These are phyloP conservation scores for Stephania cephalantha DNA, from an alignment of 164 flowering plant genomes.

Conservation along the genomic window DNA sequence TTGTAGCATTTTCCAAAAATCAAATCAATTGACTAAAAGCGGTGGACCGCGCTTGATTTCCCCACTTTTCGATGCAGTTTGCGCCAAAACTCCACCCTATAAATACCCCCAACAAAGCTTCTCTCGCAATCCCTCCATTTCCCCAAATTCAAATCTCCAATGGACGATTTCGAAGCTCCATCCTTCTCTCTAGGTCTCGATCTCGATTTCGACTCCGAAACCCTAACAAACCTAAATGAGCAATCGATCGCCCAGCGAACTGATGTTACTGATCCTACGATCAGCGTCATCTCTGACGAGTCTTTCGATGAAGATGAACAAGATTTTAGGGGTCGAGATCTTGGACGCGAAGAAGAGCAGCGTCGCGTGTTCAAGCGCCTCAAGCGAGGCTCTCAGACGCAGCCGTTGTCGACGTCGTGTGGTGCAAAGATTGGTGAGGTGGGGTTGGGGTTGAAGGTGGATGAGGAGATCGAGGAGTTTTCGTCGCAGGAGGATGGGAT, in stretches of 20 bases:
- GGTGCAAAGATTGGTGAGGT: neutral
- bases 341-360: slow-evolving; percentile 17
- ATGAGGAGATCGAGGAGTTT: slow-evolving; percentile 77
- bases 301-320: slow-evolving; percentile 21
- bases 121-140: slow-evolving; percentile 14
- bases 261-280: slow-evolving; percentile 6
- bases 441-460: slow-evolving; percentile 15
- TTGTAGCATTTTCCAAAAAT: too few species aligned
- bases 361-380: slow-evolving; percentile 42
- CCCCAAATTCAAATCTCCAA: slow-evolving; percentile 15
- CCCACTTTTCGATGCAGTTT: neutral
- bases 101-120: neutral
- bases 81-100: neutral
- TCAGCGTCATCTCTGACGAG: slow-evolving; percentile 11
- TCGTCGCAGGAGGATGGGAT: slow-evolving; percentile 45
- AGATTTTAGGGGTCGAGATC: slow-evolving; percentile 30
- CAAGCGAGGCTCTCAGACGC: slow-evolving; percentile 27
- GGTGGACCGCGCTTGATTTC: neutral
- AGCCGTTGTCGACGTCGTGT: neutral
- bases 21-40: too few species aligned
- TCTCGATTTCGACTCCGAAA: slow-evolving; percentile 40
- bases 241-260: neutral
- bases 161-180: slow-evolving; percentile 63
- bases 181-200: slow-evolving; percentile 86
- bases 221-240: slow-evolving; percentile 11